Base-by-base conservation (phyloP, 768 basidiomycete species). In the Leccinum broughii region DNA sequence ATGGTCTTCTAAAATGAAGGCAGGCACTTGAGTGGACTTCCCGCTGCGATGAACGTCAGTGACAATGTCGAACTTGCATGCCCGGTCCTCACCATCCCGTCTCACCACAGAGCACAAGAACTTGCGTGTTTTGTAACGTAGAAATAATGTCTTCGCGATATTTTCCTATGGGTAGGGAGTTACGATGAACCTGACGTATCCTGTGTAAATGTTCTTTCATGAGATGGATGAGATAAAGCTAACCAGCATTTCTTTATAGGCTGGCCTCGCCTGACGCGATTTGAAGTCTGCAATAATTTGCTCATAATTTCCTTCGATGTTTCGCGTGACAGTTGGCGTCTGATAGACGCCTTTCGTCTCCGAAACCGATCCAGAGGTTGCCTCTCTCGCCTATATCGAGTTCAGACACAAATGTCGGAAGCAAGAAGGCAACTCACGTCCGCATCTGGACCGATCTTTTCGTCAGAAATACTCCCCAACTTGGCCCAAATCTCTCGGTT, bases 11-110 rank as follows among this genome's bases (percentile, higher is more conserved):
- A 99, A 83, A 64, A 98, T 89, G 76, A 95, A 98, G 1, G 89
- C 82, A 4, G 96, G 96, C 4, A 98, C 85, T 77, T 98, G 96
- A 0, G 96, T 98, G 2, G 95, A 97, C 77, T 99, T 99, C 9
- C 96, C 96, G 68, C 94, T 95, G 64, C 32, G 54, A 41, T 56
- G 26, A 55, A 55, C 14, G 22, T 62, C 41, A 67, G 59, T 54
- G 55, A 57, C 24, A 20, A 49, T 17, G 15, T 34, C 1, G 6
- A 51, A 54, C 68, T 76, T 79, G 68, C 75, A 73, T 28, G 77
- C 80, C 78, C 37, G 77, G 62, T 78, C 28, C 78, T 61, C 57
- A 85, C 85, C 88, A 90, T 62, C 90, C 89, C 10, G 89, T 91
- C 69, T 90, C 89, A 41, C 89, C 89, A 62, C 88, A 96, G 0